Percentiles rank a stretch among this genome's conserved stretches.
Evolutionary conservation across 1,284 basidiomycete species (phyloP).

Genomic region (Leccinum subfulvum): DNA sequence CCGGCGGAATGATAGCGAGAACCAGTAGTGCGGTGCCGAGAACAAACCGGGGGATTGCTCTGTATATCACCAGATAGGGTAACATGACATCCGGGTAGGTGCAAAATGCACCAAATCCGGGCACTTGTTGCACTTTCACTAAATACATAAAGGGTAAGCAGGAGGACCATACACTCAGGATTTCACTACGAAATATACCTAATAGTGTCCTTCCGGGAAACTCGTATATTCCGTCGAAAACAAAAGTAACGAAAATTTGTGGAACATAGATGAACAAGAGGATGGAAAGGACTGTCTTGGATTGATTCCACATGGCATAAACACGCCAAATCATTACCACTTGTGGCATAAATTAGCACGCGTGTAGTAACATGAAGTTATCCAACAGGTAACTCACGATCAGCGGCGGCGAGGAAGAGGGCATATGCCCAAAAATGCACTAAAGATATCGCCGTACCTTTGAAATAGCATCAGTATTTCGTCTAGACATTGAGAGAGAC

Average conservation of each 20-base stretch:
- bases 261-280: conserved; percentile 8
- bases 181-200: conserved; percentile 3
- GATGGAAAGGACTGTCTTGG: conserved; percentile 5
- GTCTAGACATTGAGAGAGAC: neutral
- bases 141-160: neutral
- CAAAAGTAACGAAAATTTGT: neutral
- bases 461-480: neutral
- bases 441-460: conserved; percentile 6
- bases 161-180: neutral
- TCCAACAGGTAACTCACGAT: conserved; percentile 4
- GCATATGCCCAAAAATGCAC: conserved; percentile 14
- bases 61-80: neutral
- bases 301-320: conserved; percentile 15
- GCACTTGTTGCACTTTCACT: conserved; percentile 5
- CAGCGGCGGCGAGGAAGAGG: conserved; percentile 14
- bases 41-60: conserved; percentile 14
- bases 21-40: conserved; percentile 7
- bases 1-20: conserved; percentile 7
- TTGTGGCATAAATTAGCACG: neutral
- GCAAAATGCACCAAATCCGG: conserved; percentile 3
- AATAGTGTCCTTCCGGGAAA: conserved; percentile 1
- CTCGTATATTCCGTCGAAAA: conserved; percentile 11
- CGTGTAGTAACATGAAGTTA: neutral
- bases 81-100: neutral
- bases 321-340: conserved; percentile 20